Base-by-base conservation (phyloP, 306 rosid species). In the Spatholobus suberectus region DNA sequence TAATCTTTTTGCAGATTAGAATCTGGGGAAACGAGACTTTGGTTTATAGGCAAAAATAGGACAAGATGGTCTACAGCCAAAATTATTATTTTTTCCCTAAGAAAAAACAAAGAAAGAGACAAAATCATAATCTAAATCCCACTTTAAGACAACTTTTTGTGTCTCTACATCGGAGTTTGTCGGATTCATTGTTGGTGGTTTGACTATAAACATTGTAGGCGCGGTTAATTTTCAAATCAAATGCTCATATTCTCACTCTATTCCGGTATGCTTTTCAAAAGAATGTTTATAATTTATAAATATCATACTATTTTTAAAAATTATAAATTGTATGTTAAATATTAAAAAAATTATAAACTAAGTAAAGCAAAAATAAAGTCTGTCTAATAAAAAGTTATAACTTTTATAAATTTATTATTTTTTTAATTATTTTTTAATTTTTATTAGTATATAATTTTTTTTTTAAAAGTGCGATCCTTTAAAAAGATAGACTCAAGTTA, bases 111-210 rank as follows among this genome's bases (percentile, higher is more conserved):
- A 23, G 7, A 24, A 17, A 52, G 10, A 24, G 35, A 75, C 35
- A 71, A 20, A 75, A 44, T 65, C 61, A 51, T 74, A n/a, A 71
- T 73, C 68, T 29, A 73, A 78, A 40, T 58, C 74, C 5, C 55
- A 61, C 38, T 69, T 79, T 61, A 15, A 66, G 74, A 41, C 80
- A 46, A 58, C 17, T 4, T 32, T 81, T 6, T 29, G 49, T 68
- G 80, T 72, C 80, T 41, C 65, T 68, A 67, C 68, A 77, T 18
- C 55, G 79, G 54, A 55, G 46, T 4, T 37, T 41, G 73, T 75
- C 69, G 82, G 68, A 63, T 75, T 51, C 49, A 72, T 43, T 77
- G 82, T 24, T 4, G 67, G 7, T 76, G 54, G 61, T 76, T 66
- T 43, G 76, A 57, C 24, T 1, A 17, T 17, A 14, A 62, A 3